Evolutionary conservation across 306 rosid genomes (phyloP).

Genomic region (Luffa aegyptiaca): DNA sequence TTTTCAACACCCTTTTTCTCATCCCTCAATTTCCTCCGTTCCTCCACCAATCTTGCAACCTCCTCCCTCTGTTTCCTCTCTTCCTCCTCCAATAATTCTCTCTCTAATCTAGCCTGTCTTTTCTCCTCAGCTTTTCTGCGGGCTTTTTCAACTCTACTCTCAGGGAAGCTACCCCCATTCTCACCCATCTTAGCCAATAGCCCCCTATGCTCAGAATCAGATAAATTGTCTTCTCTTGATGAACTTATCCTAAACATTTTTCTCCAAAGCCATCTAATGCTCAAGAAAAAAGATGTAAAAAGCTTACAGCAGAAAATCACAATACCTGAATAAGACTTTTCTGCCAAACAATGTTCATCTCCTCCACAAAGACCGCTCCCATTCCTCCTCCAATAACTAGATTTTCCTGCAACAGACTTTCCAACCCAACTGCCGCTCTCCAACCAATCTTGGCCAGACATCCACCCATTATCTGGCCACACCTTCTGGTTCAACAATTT

Average conservation of each 20-base stretch:
- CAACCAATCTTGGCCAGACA: slow-evolving; percentile 81
- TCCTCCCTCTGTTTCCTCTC: slow-evolving; percentile 98
- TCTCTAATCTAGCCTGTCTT: slow-evolving; percentile 93
- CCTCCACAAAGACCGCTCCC: slow-evolving; percentile 57
- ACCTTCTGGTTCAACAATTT: slow-evolving; percentile 74
- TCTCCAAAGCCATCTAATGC: slow-evolving; percentile 92
- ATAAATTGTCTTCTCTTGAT: slow-evolving; percentile 53
- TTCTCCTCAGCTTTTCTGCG: slow-evolving; percentile 99
- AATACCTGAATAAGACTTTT: slow-evolving; percentile 71
- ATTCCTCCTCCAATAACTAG: slow-evolving; percentile 56
- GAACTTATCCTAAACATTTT: slow-evolving; percentile 76
- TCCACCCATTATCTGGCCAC: slow-evolving; percentile 94
- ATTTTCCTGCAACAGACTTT: slow-evolving; percentile 49
- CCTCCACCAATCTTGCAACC: slow-evolving; percentile 95
- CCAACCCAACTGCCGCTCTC: slow-evolving; percentile 80
- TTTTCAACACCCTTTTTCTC: slow-evolving; percentile 80
- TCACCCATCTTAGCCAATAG: slow-evolving; percentile 63
- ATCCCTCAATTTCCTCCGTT: slow-evolving; percentile 86
- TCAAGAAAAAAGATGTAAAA: slow-evolving; percentile 63
- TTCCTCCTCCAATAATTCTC: slow-evolving; percentile 90
- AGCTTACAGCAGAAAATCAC: slow-evolving; percentile 62
- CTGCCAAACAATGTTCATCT: slow-evolving; percentile 75
- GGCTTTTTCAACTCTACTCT: slow-evolving; percentile 90
- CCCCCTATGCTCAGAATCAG: slow-evolving; percentile 70
- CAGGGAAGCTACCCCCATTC: slow-evolving; percentile 52